Conservation (phyloP, 345 rosid species). For the Euclidium syriacum region DNA sequence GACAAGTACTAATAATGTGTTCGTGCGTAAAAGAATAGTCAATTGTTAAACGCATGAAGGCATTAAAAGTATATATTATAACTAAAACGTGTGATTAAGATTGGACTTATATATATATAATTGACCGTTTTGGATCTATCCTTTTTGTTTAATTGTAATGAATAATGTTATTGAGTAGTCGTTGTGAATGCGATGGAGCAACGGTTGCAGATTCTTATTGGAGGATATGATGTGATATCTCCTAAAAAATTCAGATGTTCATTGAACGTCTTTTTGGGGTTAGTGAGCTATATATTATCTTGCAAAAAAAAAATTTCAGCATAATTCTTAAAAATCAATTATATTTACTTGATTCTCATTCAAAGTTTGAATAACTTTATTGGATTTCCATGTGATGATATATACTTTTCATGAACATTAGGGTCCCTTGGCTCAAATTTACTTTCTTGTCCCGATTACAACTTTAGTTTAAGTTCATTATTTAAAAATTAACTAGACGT, state of each 20-base stretch:
- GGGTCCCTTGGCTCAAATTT: constrained; percentile 24
- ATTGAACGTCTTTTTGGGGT: constrained; percentile 18
- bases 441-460: constrained; percentile 16
- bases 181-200: constrained; percentile 27
- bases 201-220: constrained; percentile 9
- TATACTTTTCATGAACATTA: constrained; percentile 20
- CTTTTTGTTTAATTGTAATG: constrained; percentile 3
- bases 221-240: constrained; percentile 23
- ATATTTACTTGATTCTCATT: constrained; percentile 14
- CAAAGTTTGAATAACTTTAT: constrained; percentile 29
- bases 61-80: neutral
- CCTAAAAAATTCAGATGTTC: constrained; percentile 5
- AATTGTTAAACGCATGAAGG: neutral
- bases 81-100: constrained; percentile 27
- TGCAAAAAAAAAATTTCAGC: no score
- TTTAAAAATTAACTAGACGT: neutral
- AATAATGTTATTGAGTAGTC: constrained; percentile 23
- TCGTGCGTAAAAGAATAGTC: constrained; percentile 18
- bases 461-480: constrained; percentile 11
- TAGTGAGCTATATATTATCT: constrained; percentile 3
- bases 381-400: constrained; percentile 26
- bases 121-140: constrained; percentile 22
- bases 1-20: constrained; percentile 5
- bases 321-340: neutral
- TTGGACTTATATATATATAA: constrained; percentile 9